A percentile compares a stretch with the other conserved stretches of the same genome.
Conservation (phyloP, 306 rosid genomes). For the Gynostemma pentaphyllum region DNA sequence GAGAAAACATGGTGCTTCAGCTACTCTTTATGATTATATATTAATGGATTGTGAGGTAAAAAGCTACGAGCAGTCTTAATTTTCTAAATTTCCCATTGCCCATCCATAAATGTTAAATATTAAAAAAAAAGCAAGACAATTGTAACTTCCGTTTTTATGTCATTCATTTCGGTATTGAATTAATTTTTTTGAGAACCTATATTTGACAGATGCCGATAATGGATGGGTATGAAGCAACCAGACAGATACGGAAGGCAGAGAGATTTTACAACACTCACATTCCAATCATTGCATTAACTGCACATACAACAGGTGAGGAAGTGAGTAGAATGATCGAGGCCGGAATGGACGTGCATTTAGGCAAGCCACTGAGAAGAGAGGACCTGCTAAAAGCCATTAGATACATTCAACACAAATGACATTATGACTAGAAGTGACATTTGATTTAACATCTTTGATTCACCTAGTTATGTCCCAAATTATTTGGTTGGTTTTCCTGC, state of each 20-base stretch:
- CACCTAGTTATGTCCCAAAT: not conserved
- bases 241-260: conserved; percentile 43
- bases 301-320: conserved; percentile 28
- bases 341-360: conserved; percentile 53
- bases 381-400: conserved; percentile 32
- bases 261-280: conserved; percentile 26
- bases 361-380: conserved; percentile 33
- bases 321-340: conserved; percentile 23
- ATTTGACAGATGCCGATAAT: conserved; percentile 50
- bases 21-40: conserved; percentile 49
- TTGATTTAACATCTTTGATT: not conserved
- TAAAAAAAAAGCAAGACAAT: too few species aligned
- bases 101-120: too few species aligned
- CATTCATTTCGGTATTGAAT: too few species aligned
- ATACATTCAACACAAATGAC: too few species aligned
- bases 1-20: conserved; percentile 3
- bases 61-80: not conserved
- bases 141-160: too few species aligned
- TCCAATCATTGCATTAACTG: conserved; percentile 69
- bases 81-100: not conserved
- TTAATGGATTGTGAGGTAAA: conserved; percentile 77
- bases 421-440: conserved; percentile 12
- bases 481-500: not conserved
- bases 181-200: too few species aligned
- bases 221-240: conserved; percentile 57